Evolutionary conservation across 176 grass and related monocot genomes (phyloP), one percentile per base, ranked within the genome.

Genomic region (Carex myosuroides): DNA sequence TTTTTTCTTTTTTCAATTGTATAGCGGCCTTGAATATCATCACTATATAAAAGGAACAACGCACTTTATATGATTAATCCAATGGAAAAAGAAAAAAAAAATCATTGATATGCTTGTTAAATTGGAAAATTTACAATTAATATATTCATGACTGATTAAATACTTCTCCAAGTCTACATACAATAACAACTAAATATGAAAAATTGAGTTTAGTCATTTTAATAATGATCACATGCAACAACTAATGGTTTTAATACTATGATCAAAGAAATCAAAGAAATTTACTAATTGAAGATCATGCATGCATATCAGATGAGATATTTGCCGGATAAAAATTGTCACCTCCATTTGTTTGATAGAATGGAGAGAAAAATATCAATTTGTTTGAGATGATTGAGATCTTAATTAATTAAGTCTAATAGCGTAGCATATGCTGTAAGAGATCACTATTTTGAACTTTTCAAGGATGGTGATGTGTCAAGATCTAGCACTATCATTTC

Each of bases 391-490:
- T 78, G 26, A 57, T 78, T 57, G 13, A 57, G 3, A 78, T 57
- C 20, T 57, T 56, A 52, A 78, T 78, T 78, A 57, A 57, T 78
- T 78, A 78, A 78, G 21, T 18, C 72, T 78, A 78, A 57, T 54
- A 14, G 8, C 3, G 10, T 53, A 30, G 46, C 22, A 24, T 3
- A 52, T 74, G 44, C 41, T 29, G 14, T 74, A 52, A 14, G 70
- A 75, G 71, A 21, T 75, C 71, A 75, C 71, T 26, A 54, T 75
- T 78, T 55, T 56, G 73, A 78, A 78, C 73, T 78, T 78, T 78
- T 56, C 73, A 78, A 56, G 73, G 73, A 78, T 57, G 73, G 24
- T 78, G 52, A 78, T 75, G 4, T 54, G 22, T 78, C 73, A 57
- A 35, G 24, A 78, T 78, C 3, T 18, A 35, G 73, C 73, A 57